Evolutionary conservation across 2,329 filamentous ascomycete genomes (phyloP).

Genomic region (Rutstroemia sp.): DNA sequence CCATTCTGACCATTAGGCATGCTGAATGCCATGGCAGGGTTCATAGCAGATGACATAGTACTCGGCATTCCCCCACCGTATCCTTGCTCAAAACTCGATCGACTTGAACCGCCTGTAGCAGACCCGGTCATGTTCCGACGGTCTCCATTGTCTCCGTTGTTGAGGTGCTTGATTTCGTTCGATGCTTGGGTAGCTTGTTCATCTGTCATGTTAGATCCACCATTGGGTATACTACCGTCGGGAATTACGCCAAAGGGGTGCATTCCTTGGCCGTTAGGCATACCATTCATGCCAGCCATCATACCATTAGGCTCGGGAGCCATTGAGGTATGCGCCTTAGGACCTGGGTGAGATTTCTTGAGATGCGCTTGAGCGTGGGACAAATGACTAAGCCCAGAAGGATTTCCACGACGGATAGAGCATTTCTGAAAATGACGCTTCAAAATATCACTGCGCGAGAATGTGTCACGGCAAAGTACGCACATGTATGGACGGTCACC

Average conservation of each 20-base stretch:
- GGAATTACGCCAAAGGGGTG: slow-evolving; percentile 51
- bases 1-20: slow-evolving; percentile 56
- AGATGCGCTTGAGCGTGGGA: slow-evolving; percentile 87
- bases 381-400: slow-evolving; percentile 87
- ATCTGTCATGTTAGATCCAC: slow-evolving; percentile 42
- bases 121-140: slow-evolving; percentile 48
- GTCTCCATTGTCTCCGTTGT: slow-evolving; percentile 49
- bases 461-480: slow-evolving; percentile 94
- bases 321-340: slow-evolving; percentile 44
- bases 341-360: slow-evolving; percentile 60
- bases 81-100: slow-evolving; percentile 41
- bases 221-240: slow-evolving; percentile 27
- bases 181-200: slow-evolving; percentile 46
- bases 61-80: slow-evolving; percentile 52
- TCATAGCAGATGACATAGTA: slow-evolving; percentile 55
- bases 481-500: slow-evolving; percentile 98
- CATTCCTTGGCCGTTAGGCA: slow-evolving; percentile 47
- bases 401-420: slow-evolving; percentile 91
- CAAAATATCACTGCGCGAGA: slow-evolving; percentile 93
- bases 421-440: slow-evolving; percentile 99
- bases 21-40: slow-evolving; percentile 54
- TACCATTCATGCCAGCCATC: slow-evolving; percentile 20
- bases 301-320: slow-evolving; percentile 53
- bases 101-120: slow-evolving; percentile 41
- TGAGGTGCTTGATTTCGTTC: slow-evolving; percentile 51